Percentiles rank a stretch among this genome's conserved stretches.
phyloP scores from a whole-genome alignment of 2,329 filamentous ascomycete species.

The Hypocrella siamensis region DNA sequence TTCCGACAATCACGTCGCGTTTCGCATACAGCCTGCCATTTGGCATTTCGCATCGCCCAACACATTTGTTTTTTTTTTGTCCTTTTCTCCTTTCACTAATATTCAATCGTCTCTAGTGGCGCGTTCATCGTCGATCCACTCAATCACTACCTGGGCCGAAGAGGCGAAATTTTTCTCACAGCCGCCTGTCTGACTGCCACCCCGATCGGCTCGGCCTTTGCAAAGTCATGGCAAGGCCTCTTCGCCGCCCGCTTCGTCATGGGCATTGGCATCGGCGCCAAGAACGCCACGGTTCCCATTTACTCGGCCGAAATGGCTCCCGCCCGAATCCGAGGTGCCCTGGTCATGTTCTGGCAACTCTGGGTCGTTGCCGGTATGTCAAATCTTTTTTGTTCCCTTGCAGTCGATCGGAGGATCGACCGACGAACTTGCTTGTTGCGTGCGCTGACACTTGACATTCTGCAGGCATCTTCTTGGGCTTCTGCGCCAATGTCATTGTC shows the following conservation, averaged over 20 bases:
- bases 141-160: constrained; percentile 47
- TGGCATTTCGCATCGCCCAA: too few species aligned
- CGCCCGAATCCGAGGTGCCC: constrained; percentile 48
- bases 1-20: too few species aligned
- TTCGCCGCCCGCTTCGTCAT: constrained; percentile 50
- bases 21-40: too few species aligned
- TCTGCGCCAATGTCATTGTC: constrained; percentile 35
- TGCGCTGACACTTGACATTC: too few species aligned
- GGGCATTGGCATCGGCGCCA: constrained; percentile 53
- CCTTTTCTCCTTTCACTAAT: not conserved
- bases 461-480: constrained; percentile 27
- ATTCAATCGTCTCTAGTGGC: constrained; percentile 6
- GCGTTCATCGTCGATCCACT: constrained; percentile 24
- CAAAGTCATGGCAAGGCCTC: constrained; percentile 49
- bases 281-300: constrained; percentile 49
- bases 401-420: too few species aligned
- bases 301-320: constrained; percentile 60
- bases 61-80: not conserved
- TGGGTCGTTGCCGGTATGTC: constrained; percentile 13
- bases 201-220: constrained; percentile 41
- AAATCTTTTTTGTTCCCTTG: too few species aligned
- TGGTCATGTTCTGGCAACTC: constrained; percentile 63
- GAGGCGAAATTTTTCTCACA: constrained; percentile 50
- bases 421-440: too few species aligned
- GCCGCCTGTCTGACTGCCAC: constrained; percentile 29